A percentile compares a stretch with the other conserved stretches of the same genome.
Evolutionary conservation across 1,284 basidiomycete species (phyloP).

Genomic region (Malassezia pachydermatis): DNA sequence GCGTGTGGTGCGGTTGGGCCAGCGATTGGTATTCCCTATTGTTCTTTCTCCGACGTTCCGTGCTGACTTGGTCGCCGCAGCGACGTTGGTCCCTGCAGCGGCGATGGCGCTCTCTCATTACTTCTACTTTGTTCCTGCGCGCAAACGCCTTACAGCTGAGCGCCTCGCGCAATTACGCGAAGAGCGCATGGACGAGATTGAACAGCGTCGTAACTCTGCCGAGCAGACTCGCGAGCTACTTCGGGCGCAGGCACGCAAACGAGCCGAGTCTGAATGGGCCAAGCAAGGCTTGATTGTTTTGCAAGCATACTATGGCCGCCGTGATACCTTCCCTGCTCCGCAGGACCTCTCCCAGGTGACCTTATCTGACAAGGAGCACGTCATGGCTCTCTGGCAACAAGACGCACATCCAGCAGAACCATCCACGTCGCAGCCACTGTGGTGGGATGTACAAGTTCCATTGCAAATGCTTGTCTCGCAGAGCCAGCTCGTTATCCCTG

Average conservation of each 20-base stretch:
- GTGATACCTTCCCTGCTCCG: constrained; percentile 20
- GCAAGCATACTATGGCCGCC: constrained; percentile 57
- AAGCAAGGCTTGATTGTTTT: constrained; percentile 59
- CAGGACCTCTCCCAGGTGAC: background rate
- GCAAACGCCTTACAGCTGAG: constrained; percentile 49
- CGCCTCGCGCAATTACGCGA: constrained; percentile 53
- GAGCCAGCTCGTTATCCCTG: constrained; percentile 68
- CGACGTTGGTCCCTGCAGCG: constrained; percentile 55
- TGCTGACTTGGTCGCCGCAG: constrained; percentile 51
- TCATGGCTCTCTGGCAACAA: background rate
- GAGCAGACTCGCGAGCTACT: constrained; percentile 54
- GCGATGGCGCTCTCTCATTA: constrained; percentile 55
- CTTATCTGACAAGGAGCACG: background rate
- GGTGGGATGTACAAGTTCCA: constrained; percentile 66
- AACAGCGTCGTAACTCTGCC: constrained; percentile 56
- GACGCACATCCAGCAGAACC: background rate
- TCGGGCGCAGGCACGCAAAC: constrained; percentile 49
- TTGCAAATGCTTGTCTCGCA: constrained; percentile 70
- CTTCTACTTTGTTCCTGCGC: constrained; percentile 55
- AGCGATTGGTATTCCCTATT: constrained; percentile 55
- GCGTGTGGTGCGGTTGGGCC: constrained; percentile 53
- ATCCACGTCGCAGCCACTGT: constrained; percentile 43
- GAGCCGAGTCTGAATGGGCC: constrained; percentile 49
- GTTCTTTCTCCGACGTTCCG: constrained; percentile 54
- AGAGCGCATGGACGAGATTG: constrained; percentile 57